phyloP scores from a whole-genome alignment of 345 rosid genomes.

The Turnera subulata region DNA sequence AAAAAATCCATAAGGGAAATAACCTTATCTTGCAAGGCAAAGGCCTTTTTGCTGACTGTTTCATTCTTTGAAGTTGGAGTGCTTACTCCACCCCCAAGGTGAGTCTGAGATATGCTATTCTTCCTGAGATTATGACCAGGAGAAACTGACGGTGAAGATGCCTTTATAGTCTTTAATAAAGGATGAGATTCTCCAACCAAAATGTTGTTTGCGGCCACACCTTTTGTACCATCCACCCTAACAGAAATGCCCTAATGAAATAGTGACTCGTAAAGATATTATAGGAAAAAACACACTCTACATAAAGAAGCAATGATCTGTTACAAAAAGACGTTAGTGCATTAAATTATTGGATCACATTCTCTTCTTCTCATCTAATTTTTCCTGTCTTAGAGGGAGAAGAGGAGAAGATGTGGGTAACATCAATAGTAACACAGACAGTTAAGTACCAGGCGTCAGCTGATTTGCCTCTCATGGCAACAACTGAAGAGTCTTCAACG shows the following conservation, averaged over 20 bases:
- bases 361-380: not conserved
- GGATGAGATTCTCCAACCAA: slow-evolving; percentile 33
- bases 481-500: slow-evolving; percentile 31
- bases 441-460: slow-evolving; percentile 37
- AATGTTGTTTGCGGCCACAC: slow-evolving; percentile 27
- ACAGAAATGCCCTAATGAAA: slow-evolving; percentile 12
- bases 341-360: not conserved
- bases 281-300: no score
- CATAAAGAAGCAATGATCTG: no score
- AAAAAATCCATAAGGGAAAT: slow-evolving; percentile 5
- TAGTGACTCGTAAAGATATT: not conserved
- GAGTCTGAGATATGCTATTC: slow-evolving; percentile 32
- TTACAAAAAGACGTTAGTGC: no score
- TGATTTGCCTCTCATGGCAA: slow-evolving; percentile 32
- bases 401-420: not conserved
- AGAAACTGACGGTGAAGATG: slow-evolving; percentile 24
- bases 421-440: not conserved
- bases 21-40: slow-evolving; percentile 96
- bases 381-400: not conserved
- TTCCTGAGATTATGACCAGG: slow-evolving; percentile 41
- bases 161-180: slow-evolving; percentile 24
- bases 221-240: slow-evolving; percentile 44
- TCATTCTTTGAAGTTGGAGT: slow-evolving; percentile 55
- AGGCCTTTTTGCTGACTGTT: slow-evolving; percentile 68
- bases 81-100: slow-evolving; percentile 35